phyloP scores from a whole-genome alignment of 2,329 filamentous ascomycete species.

The Cladosporium sp. region DNA sequence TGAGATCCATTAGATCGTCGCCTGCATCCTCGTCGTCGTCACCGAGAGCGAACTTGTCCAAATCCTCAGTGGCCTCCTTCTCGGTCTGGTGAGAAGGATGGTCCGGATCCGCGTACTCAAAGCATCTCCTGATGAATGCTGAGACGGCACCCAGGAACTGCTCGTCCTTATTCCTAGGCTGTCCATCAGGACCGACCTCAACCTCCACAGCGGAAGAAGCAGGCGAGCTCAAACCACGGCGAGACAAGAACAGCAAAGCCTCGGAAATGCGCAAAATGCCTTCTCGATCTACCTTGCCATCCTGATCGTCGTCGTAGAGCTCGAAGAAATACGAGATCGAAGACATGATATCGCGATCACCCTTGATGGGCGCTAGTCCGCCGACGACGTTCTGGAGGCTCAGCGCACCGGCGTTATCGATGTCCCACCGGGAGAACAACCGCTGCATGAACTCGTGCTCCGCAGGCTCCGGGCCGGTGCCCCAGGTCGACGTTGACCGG shows the following conservation, averaged over 20 bases:
- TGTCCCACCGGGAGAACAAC: conserved; percentile 83
- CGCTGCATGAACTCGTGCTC: conserved; percentile 92
- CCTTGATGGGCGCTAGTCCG: conserved; percentile 85
- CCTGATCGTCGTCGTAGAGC: conserved; percentile 86
- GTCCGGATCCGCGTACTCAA: conserved; percentile 95
- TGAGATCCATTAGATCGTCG: conserved; percentile 55
- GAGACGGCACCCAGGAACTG: conserved; percentile 88
- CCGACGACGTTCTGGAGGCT: conserved; percentile 88
- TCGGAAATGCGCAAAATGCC: conserved; percentile 94
- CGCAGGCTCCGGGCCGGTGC: conserved; percentile 62
- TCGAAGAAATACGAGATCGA: conserved; percentile 98
- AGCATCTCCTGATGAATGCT: conserved; percentile 91
- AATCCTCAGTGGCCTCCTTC: conserved; percentile 31
- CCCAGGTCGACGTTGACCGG: conserved; percentile 47
- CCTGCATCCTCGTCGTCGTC: conserved; percentile 50
- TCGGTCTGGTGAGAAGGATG: conserved; percentile 31
- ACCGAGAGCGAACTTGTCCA: conserved; percentile 66
- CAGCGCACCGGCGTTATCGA: conserved; percentile 66
- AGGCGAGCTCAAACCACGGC: conserved; percentile 73
- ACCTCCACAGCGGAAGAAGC: conserved; percentile 41
- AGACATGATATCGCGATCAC: conserved; percentile 92
- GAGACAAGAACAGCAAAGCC: conserved; percentile 83
- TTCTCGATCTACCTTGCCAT: conserved; percentile 88
- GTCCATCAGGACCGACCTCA: conserved; percentile 25
- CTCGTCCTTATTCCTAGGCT: conserved; percentile 61